Evolutionary conservation across 768 basidiomycete species (phyloP).

Genomic region (Amanita molliuscula): DNA sequence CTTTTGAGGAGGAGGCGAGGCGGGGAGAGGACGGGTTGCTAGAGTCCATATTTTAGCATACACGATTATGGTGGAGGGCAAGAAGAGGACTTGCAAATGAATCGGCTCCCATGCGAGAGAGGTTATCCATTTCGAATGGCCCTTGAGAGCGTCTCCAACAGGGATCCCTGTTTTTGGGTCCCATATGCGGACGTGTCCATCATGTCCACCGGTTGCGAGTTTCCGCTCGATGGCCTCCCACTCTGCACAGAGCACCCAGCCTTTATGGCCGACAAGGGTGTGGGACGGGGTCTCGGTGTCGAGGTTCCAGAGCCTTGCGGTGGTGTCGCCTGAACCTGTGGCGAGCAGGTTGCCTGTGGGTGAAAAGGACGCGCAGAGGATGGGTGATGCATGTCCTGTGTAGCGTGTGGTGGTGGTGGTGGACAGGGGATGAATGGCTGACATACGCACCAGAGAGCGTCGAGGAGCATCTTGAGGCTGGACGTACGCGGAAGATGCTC

Average conservation of each 20-base stretch:
- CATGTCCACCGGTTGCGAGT: slow-evolving; percentile 89
- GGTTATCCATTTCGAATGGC: slow-evolving; percentile 95
- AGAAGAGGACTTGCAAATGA: slow-evolving; percentile 54
- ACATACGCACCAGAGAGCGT: slow-evolving; percentile 73
- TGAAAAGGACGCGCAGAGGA: slow-evolving; percentile 91
- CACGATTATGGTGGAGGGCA: not conserved
- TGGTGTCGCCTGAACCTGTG: slow-evolving; percentile 92
- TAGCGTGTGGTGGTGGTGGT: not conserved
- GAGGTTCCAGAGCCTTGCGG: slow-evolving; percentile 89
- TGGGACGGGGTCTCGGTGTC: slow-evolving; percentile 88
- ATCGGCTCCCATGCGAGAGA: slow-evolving; percentile 94
- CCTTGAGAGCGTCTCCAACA: slow-evolving; percentile 80
- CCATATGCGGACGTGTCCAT: slow-evolving; percentile 90
- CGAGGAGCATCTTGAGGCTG: slow-evolving; percentile 89
- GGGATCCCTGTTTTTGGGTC: slow-evolving; percentile 87
- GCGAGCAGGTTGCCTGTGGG: slow-evolving; percentile 88
- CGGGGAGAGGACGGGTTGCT: slow-evolving; percentile 77
- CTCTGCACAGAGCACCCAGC: slow-evolving; percentile 95
- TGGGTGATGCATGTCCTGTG: slow-evolving; percentile 83
- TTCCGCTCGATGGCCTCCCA: slow-evolving; percentile 93
- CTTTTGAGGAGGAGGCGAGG: slow-evolving; percentile 92
- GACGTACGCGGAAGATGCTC: slow-evolving; percentile 88
- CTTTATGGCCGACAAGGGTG: slow-evolving; percentile 79
- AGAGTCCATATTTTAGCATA: not conserved
- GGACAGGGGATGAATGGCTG: too few relatives aligned